Base-by-base conservation (phyloP, 495 filamentous ascomycete species). In the Hyaloscypha hepaticicola region DNA sequence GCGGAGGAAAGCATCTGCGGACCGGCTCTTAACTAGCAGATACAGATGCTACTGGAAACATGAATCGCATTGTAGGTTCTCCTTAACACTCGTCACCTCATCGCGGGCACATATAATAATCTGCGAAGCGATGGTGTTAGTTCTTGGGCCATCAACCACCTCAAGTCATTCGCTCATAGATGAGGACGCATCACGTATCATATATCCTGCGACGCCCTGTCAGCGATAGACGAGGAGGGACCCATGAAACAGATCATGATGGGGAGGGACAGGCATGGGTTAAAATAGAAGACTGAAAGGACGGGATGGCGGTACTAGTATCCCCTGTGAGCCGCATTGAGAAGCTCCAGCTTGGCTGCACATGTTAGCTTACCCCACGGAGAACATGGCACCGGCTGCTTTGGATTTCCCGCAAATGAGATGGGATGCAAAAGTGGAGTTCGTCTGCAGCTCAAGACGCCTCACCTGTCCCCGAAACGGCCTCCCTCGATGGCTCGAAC, bases 291-390 rank as follows among this genome's bases (percentile, higher is more conserved):
- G 21, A 60, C 49, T 41, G 60, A 38, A 52, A 60, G 49, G 55
- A 53, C 66, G 34, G 56, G 61, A 68, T 27, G 41, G 45, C 22
- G 28, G 29, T 31, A 26, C 24, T 22, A 27, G 29, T 6, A 64
- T 49, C 50, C 64, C 68, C 64, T 66, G 64, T 63, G 68, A 70
- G 68, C 68, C 68, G 68, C 68, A 67, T 70, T 58, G 34, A 58
- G 64, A 64, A 58, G 12, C 14, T 45, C 14, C 12, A 1, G 38
- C 19, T 16, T 34, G 5, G 31, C 31, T 34, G n/a, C n/a, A n/a
- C n/a, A n/a, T n/a, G 51, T 1, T 16, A 19, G 19, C 22, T 24
- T 51, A 62, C 64, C 64, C 64, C 64, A 66, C 58, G 64, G 51
- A 63, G 61, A n/a, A 21, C 53, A 26, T 55, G 51, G 31, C n/a